A percentile compares a stretch with the other conserved stretches of the same genome.
phyloP scores from a whole-genome alignment of 805 yeast species.

The Starmerella apis region DNA sequence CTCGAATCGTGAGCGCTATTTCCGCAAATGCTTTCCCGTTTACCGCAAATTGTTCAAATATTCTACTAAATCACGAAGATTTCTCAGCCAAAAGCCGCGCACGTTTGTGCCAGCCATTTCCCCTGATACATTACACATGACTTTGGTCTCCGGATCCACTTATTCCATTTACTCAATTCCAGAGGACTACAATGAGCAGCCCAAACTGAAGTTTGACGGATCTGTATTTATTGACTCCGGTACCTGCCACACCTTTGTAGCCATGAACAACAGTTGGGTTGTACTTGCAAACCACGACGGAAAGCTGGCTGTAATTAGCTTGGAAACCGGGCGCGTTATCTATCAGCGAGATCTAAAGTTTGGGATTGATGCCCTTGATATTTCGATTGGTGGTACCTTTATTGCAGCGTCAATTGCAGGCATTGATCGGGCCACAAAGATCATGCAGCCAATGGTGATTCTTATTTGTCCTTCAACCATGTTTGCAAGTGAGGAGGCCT shows the following conservation, averaged over 20 bases:
- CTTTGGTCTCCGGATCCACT: conserved; percentile 51
- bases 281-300: conserved; percentile 69
- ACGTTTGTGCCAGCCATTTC: conserved; percentile 49
- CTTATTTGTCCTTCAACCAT: conserved; percentile 37
- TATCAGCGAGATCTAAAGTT: conserved; percentile 60
- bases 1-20: conserved; percentile 33
- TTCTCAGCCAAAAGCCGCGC: conserved; percentile 39
- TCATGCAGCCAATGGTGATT: conserved; percentile 55
- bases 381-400: conserved; percentile 52
- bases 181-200: conserved; percentile 40
- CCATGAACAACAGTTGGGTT: conserved; percentile 46
- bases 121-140: conserved; percentile 55
- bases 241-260: conserved; percentile 13
- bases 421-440: background rate
- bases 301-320: conserved; percentile 52
- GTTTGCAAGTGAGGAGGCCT: conserved; percentile 11
- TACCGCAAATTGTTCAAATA: conserved; percentile 53
- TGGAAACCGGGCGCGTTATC: conserved; percentile 51
- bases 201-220: conserved; percentile 56
- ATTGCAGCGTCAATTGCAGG: conserved; percentile 59
- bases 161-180: conserved; percentile 64
- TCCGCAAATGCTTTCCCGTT: conserved; percentile 72
- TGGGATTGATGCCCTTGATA: conserved; percentile 68
- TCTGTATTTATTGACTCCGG: conserved; percentile 44
- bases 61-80: conserved; percentile 43